These are phyloP conservation scores for Sugiyamaella japonica DNA, from an alignment of 1,139 yeast species.

Conservation along the genomic window DNA sequence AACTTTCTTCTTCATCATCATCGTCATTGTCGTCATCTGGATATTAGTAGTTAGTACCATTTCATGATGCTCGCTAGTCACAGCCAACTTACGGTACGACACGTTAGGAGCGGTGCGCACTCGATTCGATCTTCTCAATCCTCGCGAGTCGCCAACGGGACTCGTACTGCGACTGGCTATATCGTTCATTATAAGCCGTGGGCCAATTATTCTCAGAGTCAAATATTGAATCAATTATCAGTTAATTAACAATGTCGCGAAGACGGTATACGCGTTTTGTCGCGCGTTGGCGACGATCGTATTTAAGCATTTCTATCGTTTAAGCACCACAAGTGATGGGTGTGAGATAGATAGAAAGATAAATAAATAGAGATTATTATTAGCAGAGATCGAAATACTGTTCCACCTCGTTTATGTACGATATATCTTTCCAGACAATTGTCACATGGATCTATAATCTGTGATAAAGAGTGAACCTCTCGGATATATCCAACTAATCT, in stretches of 20 bases:
- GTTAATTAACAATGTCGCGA: too few species aligned
- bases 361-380: not conserved
- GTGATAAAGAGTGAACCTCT: not conserved
- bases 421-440: too few species aligned
- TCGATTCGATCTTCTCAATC: conserved; percentile 5
- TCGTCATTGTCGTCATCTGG: not conserved
- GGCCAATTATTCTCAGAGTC: not conserved
- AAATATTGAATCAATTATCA: too few species aligned
- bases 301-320: not conserved
- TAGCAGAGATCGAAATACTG: too few species aligned
- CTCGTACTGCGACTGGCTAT: not conserved
- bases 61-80: not conserved
- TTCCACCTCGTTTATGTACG: too few species aligned
- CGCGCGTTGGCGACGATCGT: not conserved
- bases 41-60: not conserved
- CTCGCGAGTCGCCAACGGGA: not conserved
- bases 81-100: conserved; percentile 1
- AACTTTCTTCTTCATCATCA: not conserved
- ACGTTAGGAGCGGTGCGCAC: not conserved
- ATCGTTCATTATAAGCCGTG: not conserved
- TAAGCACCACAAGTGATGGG: not conserved
- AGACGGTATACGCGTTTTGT: not conserved
- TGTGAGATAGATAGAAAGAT: too few species aligned
- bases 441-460: too few species aligned
- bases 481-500: not conserved